Evolutionary conservation across 257 asterid species (phyloP), one percentile per base, ranked within the genome.

Genomic region (Solanum bukasovii): DNA sequence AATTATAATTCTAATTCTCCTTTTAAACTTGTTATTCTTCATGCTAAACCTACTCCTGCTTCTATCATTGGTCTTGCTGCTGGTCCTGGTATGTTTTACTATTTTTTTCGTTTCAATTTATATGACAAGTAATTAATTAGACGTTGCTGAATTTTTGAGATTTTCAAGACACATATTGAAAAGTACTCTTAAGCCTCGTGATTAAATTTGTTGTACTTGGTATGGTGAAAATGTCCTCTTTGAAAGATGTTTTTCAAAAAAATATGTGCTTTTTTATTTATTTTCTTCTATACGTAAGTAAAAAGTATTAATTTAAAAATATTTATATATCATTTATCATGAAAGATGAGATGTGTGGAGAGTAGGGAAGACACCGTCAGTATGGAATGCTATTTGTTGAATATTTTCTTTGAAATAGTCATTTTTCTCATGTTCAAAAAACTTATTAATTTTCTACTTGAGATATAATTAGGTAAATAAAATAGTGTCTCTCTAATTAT

Each of bases 11-110:
- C 93, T 35, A 74, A 74, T 74, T 89, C 93, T 13, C 89, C 89
- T 1, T 96, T 94, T 93, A 93, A 90, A 87, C 94, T 95, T 31
- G 92, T 93, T 14, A n/a, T 96, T 25, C 95, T 96, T 21, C 96
- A 94, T 87, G 93, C 98, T 13, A 94, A 92, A 90, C 98, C 98
- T 67, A 88, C 92, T 9, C 91, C 96, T 6, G 14, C 90, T 16
- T 35, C 91, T 68, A 91, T 93, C 87, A 75, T 94, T 83, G 97
- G 98, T 65, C 65, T 94, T 81, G 86, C 91, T 89, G 98, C 89
- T 87, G 98, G 97, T 16, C 98, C 98, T 9, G 98, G 99, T 93
- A 93, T 3, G 68, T 29, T 3, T 70, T 31, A 16, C 38, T 68
- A 25, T 13, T 25, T 25, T 14, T n/a, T 23, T 7, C 7, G 7